Conservation (phyloP, 2,329 filamentous ascomycete species). For the Pseudogymnoascus destructans region DNA sequence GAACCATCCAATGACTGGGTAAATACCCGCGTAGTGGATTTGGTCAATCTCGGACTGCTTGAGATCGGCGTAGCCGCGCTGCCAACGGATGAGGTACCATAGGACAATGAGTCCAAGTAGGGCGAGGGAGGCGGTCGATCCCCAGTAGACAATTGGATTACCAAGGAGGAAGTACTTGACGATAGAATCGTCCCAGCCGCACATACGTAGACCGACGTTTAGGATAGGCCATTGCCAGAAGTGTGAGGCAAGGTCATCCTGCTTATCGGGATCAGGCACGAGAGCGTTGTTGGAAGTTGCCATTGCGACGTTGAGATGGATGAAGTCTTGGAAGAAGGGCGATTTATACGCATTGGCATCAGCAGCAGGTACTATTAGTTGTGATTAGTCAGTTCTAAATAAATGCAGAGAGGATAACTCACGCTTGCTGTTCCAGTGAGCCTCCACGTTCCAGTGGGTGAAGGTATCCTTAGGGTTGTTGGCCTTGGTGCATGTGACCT, state of each 20-base stretch:
- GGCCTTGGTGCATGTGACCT: slow-evolving; percentile 85
- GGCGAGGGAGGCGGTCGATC: slow-evolving; percentile 66
- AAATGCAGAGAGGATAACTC: slow-evolving; percentile 31
- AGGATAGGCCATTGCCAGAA: slow-evolving; percentile 99
- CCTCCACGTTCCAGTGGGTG: slow-evolving; percentile 98
- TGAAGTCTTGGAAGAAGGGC: slow-evolving; percentile 93
- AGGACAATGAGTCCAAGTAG: slow-evolving; percentile 57
- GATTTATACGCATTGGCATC: slow-evolving; percentile 91
- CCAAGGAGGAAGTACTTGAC: slow-evolving; percentile 98
- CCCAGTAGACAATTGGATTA: slow-evolving; percentile 95
- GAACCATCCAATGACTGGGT: slow-evolving; percentile 87
- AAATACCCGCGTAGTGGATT: slow-evolving; percentile 85
- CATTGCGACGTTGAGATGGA: slow-evolving; percentile 98
- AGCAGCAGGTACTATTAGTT: slow-evolving; percentile 58
- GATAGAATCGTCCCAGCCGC: slow-evolving; percentile 88
- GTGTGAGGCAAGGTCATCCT: slow-evolving; percentile 89
- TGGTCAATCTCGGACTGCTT: slow-evolving; percentile 72
- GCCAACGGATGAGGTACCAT: slow-evolving; percentile 91
- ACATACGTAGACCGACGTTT: slow-evolving; percentile 93
- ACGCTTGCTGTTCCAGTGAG: slow-evolving; percentile 87
- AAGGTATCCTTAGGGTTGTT: slow-evolving; percentile 89
- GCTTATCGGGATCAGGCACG: slow-evolving; percentile 95
- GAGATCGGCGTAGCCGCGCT: slow-evolving; percentile 82
- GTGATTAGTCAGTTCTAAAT: slow-evolving; percentile 21
- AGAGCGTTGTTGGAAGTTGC: slow-evolving; percentile 99